These are phyloP conservation scores for Penstemon davidsonii DNA, from an alignment of 257 asterid species.

Conservation along the genomic window DNA sequence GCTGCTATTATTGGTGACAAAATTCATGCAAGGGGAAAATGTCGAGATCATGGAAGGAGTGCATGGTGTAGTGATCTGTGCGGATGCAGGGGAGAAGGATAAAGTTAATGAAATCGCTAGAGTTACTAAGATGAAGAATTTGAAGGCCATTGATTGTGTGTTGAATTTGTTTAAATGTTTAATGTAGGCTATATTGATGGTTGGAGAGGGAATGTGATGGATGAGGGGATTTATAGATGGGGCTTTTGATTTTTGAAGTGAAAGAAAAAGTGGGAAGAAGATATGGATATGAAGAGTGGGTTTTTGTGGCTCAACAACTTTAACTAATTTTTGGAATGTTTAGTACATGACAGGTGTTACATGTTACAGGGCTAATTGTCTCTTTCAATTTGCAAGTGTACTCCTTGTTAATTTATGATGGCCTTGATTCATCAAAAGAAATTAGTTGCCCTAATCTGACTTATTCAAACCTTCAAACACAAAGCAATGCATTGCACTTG, in stretches of 20 bases:
- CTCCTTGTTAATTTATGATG: too few species aligned
- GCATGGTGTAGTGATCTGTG: conserved; percentile 55
- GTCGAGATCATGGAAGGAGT: conserved; percentile 57
- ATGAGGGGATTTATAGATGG: conserved; percentile 39
- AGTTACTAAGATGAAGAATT: conserved; percentile 23
- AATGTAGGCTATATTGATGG: background rate
- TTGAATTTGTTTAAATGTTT: background rate
- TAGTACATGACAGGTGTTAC: too few species aligned
- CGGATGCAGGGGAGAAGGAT: conserved; percentile 27
- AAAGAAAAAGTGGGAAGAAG: conserved; percentile 11
- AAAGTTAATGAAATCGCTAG: conserved; percentile 31
- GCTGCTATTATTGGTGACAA: conserved; percentile 34
- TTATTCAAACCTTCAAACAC: too few species aligned
- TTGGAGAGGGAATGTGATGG: background rate
- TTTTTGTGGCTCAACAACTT: conserved; percentile 40
- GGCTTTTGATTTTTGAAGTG: background rate
- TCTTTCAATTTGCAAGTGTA: background rate
- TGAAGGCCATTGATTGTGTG: conserved; percentile 25
- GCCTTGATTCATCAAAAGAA: too few species aligned
- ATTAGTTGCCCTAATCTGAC: too few species aligned
- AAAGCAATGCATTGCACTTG: too few species aligned
- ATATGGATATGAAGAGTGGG: conserved; percentile 25
- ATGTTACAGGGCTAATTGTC: conserved; percentile 2
- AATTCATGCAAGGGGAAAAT: conserved; percentile 56
- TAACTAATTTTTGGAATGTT: conserved; percentile 36